Percentiles rank a stretch among this genome's conserved stretches.
phyloP scores from a whole-genome alignment of 495 filamentous ascomycete genomes.

The Daldinia loculata region DNA sequence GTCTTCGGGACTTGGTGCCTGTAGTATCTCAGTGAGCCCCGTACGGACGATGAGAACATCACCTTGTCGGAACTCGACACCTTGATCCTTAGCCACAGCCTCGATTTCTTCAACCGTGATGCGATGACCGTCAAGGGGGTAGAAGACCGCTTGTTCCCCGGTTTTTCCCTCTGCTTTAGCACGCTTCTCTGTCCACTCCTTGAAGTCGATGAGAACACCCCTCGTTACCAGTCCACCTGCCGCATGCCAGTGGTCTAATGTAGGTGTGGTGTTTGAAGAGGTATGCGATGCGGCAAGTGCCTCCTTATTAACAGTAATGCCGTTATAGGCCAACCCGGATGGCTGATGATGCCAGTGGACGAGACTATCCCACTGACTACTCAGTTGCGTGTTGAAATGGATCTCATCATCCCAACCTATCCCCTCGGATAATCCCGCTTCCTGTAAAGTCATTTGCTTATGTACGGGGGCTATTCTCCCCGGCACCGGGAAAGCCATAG shows the following conservation, averaged over 20 bases:
- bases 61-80: constrained; percentile 63
- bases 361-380: constrained; percentile 83
- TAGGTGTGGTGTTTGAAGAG: constrained; percentile 46
- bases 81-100: constrained; percentile 65
- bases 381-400: constrained; percentile 77
- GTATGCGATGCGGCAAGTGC: constrained; percentile 39
- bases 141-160: constrained; percentile 47
- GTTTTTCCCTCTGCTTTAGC: constrained; percentile 50
- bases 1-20: constrained; percentile 52
- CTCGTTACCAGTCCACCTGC: constrained; percentile 63
- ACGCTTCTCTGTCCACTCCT: constrained; percentile 54
- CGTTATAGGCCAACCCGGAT: constrained; percentile 64
- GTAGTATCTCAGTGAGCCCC: constrained; percentile 69
- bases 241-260: constrained; percentile 54
- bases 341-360: constrained; percentile 65
- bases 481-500: constrained; percentile 57
- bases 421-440: constrained; percentile 42
- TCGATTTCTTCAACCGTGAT: constrained; percentile 68
- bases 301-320: constrained; percentile 47
- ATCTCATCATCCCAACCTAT: constrained; percentile 63
- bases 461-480: constrained; percentile 63
- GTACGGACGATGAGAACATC: constrained; percentile 75
- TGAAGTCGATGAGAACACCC: constrained; percentile 66
- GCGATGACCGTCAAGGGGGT: constrained; percentile 66
- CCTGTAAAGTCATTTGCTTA: constrained; percentile 57